Base-by-base conservation (phyloP, 2,329 filamentous ascomycete species). In the Shiraia sp. region DNA sequence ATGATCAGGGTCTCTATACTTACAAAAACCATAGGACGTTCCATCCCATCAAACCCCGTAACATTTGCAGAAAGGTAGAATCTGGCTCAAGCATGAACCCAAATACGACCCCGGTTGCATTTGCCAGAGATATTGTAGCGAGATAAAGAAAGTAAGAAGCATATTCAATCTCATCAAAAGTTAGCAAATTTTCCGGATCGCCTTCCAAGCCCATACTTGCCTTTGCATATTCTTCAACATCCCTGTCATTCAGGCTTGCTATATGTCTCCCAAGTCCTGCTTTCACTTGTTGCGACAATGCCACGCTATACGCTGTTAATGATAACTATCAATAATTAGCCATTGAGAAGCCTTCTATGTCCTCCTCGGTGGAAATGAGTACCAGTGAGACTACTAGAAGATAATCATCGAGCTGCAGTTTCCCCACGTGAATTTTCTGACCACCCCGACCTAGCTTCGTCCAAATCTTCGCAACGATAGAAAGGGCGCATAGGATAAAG, bases 371-470 rank as follows among this genome's bases (percentile, higher is more conserved):
- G 32, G 23, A 14, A 19, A 19, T 22, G 14, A 12, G 13, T 34
- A 34, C 32, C 13, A 34, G 32, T 22, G 32, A 34, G 10, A 24
- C 10, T 17, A 34, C 10, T 10, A 34, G 14, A 13, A 34, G 32
- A 34, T 4, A 36, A 23, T 45, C 42, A 23, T 45, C 42, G 14
- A 36, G 4, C 25, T 36, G 28, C 14, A 45, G 27, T 5, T 36
- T 31, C 14, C 28, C 10, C 13, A 15, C 28, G 10, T 40, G 7
- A 23, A 15, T 19, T 14, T 39, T 14, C 15, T 29, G 26, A 7
- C 34, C n/a, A n/a, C 14, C 14, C 9, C 40, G 41, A 15, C 25
- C 45, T 13, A 41, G 26, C 28, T 49, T 49, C 10, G 42, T 49
- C 25, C 25, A 35, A 3, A 49, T 30, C 27, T 49, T 49, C 7